Conservation (phyloP, 495 filamentous ascomycete species). For the Talaromyces liani region DNA sequence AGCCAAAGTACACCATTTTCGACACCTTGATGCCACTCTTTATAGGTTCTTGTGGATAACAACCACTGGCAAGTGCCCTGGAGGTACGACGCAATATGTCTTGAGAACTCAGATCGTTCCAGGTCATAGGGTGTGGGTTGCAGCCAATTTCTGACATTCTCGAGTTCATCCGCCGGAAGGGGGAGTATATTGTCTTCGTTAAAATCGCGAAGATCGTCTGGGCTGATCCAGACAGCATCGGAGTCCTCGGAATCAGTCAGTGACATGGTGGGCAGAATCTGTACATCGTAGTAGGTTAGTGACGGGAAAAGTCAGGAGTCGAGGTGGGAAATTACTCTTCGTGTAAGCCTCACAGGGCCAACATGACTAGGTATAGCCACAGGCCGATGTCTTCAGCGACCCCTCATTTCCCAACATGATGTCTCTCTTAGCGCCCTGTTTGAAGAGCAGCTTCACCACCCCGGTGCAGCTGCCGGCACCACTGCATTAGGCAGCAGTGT, state of each 20-base stretch:
- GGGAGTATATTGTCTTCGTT: constrained; percentile 15
- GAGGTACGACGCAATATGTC: constrained; percentile 11
- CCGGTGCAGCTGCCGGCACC: no score
- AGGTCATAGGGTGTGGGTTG: constrained; percentile 15
- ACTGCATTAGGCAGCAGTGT: no score
- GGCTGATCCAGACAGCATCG: constrained; percentile 6
- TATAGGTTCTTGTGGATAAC: constrained; percentile 21
- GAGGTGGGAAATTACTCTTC: background rate
- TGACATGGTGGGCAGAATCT: background rate
- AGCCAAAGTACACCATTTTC: constrained; percentile 39
- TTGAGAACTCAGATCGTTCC: constrained; percentile 10
- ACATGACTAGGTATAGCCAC: no score
- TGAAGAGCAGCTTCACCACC: no score
- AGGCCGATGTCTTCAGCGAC: no score
- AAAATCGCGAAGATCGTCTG: constrained; percentile 10
- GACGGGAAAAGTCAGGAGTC: background rate
- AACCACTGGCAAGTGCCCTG: constrained; percentile 13
- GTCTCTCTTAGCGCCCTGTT: no score
- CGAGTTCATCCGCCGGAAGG: constrained; percentile 10
- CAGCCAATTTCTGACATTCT: constrained; percentile 11
- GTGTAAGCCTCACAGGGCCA: no score
- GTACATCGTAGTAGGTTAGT: background rate
- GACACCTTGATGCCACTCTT: constrained; percentile 28
- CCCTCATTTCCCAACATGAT: no score
- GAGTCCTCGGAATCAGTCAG: background rate